These are phyloP conservation scores for Hyaloscypha hepaticicola DNA, from an alignment of 495 filamentous ascomycete genomes.

Conservation along the genomic window DNA sequence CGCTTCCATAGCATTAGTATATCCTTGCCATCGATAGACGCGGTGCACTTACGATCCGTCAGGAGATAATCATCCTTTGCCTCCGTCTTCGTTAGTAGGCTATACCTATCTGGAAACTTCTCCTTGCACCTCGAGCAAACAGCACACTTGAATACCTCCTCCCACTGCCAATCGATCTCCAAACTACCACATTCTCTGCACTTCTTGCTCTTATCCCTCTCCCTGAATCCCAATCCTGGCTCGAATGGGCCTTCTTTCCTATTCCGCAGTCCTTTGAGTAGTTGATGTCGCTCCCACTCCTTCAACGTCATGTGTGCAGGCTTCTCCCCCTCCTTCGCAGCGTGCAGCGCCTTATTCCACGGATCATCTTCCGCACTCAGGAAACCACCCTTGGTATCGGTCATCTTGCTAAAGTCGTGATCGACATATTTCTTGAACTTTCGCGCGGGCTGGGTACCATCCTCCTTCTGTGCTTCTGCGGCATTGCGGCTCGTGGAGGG, in stretches of 20 bases:
- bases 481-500: conserved; percentile 71
- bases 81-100: conserved; percentile 93
- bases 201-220: conserved; percentile 61
- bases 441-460: conserved; percentile 63
- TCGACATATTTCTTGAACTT: conserved; percentile 94
- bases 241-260: conserved; percentile 82
- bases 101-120: conserved; percentile 86
- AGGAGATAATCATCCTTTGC: conserved; percentile 91
- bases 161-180: conserved; percentile 95
- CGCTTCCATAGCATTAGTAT: conserved; percentile 44
- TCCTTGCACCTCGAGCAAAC: conserved; percentile 84
- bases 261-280: conserved; percentile 64
- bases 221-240: conserved; percentile 73
- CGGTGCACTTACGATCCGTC: conserved; percentile 72
- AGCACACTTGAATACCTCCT: conserved; percentile 68
- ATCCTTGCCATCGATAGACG: neutral
- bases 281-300: conserved; percentile 86
- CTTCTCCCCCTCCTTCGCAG: conserved; percentile 55
- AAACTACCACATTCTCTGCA: conserved; percentile 80
- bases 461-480: conserved; percentile 48
- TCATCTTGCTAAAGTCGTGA: conserved; percentile 97
- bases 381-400: conserved; percentile 95
- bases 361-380: conserved; percentile 86
- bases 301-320: conserved; percentile 85
- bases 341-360: conserved; percentile 72